Conservation (phyloP, 2,329 filamentous ascomycete genomes). For the Venturia nashicola region DNA sequence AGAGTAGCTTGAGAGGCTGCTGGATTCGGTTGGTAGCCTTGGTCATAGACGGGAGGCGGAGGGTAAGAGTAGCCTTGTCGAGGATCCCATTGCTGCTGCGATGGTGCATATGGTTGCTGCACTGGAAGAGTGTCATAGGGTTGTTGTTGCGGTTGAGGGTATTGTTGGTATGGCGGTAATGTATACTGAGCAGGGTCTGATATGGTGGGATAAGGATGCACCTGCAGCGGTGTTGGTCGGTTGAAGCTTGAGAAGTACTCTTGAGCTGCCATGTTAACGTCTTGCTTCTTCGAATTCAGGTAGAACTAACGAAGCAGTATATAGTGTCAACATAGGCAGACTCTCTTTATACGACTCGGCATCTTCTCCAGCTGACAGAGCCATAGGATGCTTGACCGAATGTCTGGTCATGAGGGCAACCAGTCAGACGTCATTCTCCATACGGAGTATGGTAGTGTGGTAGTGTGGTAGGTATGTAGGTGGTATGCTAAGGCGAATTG, state of each 20-base stretch:
- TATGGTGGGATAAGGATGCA: background rate
- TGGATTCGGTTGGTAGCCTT: background rate
- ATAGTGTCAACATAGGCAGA: background rate
- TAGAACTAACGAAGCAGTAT: background rate
- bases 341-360: background rate
- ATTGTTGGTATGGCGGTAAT: background rate
- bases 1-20: background rate
- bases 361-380: background rate
- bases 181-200: background rate
- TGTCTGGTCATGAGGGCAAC: background rate
- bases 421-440: background rate
- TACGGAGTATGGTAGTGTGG: background rate
- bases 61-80: background rate
- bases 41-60: background rate
- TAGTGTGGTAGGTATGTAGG: too few relatives aligned
- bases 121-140: background rate
- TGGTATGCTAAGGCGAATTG: background rate
- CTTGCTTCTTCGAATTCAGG: background rate
- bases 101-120: background rate
- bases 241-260: slow-evolving; percentile 9
- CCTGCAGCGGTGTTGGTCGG: background rate
- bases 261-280: slow-evolving; percentile 8
- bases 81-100: background rate
- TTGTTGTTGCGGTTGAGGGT: background rate
- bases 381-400: background rate